Base-by-base conservation (phyloP, 2,329 filamentous ascomycete genomes). In the Paecilomyces niveus region DNA sequence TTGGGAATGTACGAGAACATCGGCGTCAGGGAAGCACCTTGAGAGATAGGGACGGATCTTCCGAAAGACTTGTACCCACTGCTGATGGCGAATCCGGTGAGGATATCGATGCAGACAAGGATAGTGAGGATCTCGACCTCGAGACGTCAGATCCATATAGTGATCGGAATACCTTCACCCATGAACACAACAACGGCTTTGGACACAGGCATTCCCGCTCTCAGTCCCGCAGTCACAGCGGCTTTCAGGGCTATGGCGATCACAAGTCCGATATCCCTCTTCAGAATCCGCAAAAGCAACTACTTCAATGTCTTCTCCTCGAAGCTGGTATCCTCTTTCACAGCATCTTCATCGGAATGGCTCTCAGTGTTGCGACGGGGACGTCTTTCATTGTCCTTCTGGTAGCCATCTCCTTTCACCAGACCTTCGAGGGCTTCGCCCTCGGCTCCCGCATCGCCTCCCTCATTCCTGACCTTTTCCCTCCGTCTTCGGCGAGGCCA, bases 401-500 rank as follows among this genome's bases (percentile, higher is more conserved):
- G 0, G 80, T 92, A 31, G 90, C 90, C 54, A 92, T 94, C 62
- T 85, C 84, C 63, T 92, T 93, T 73, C 90, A 94, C 68, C 89
- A 96, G 76, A 91, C 89, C 0, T 96, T 96, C 63, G 91, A 96
- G 76, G 91, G 91, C 1, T 85, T 96, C 13, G 91, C 91, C 0
- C 83, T 96, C 3, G 91, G 91, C 6, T 89, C 89, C 51, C 88
- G 91, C 59, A 96, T 96, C 66, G 89, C 90, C 0, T 88, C 89
- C 9, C 85, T 96, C 29, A 85, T 88, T 21, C 78, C 78, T 1
- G 72, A 72, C 57, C 71, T 71, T 13, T 96, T 97, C 68, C 84
- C 89, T 0, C 82, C 82, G 21, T 82, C 82, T 2, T 93, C 89
- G 0, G 76, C 84, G 1, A 89, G 89, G 54, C 93, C 94, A 0